Evolutionary conservation across 2,329 filamentous ascomycete genomes (phyloP), one percentile per base, ranked within the genome.

Genomic region (Epichloe glyceriae): DNA sequence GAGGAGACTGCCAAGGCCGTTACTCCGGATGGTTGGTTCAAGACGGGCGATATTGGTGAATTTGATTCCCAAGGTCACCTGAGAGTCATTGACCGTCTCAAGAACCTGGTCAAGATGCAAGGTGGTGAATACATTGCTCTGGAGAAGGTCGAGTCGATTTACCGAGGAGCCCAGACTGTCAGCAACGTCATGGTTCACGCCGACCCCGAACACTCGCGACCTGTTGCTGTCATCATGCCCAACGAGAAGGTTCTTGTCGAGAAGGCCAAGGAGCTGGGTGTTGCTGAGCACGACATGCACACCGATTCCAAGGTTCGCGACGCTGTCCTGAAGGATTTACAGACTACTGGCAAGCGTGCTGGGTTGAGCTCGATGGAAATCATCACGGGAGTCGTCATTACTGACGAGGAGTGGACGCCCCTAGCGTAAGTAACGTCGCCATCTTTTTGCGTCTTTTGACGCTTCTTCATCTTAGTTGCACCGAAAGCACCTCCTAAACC

Each of bases 61-160:
- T 93, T 91, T 61, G 83, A 91, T 67, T 64, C 72, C 43, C 76
- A 84, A 54, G 91, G 91, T 42, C 86, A 95, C 65, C 70, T 97
- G 57, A 80, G 76, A 59, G 84, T 97, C 65, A 90, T 97, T 63
- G 91, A 97, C 68, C 88, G 91, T 59, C 90, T 95, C 80, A 97
- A 97, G 83, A 97, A 97, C 70, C 74, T 97, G 51, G 87, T 97
- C 68, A 97, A 97, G 82, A 90, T 93, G 56, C 79, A 88, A 57
- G 89, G 90, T 54, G 91, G 91, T 59, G 91, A 97, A 74, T 97
- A 97, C 69, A 94, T 97, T 66, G 93, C 91, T 20, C 79, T 98
- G 4, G 91, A 97, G 73, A 96, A 90, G 74, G 82, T 97, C 53
- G 91, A 97, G 71, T 86, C 90, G 3, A 76, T 95, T 50, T 97